Evolutionary conservation across 306 rosid species (phyloP), one percentile per base, ranked within the genome.

Genomic region (Abrus precatorius): DNA sequence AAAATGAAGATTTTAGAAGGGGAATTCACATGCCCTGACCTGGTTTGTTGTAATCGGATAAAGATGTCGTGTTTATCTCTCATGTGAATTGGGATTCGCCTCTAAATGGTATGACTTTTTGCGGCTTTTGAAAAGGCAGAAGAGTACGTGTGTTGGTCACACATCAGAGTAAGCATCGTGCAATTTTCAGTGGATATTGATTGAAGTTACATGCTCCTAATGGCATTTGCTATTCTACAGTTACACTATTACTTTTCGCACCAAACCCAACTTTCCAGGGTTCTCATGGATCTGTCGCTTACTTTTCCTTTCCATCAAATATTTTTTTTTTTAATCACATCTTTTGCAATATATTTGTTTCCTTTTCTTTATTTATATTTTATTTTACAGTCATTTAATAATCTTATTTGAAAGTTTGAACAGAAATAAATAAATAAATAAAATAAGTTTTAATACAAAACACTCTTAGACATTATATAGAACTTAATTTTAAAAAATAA

Each of bases 211-310:
- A 83, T 83, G 85, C 81, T 86, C 45, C 68, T 61, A 69, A 80
- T 84, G 83, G 77, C 62, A 78, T 83, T 84, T 77, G 85, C 47
- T 48, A 82, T 71, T 75, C 6, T 9, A 52, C 74, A 60, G 76
- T 67, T 69, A 38, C 43, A 65, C 66, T 29, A 8, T 62, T 82
- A 61, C 81, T 85, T 89, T 84, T 81, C 38, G 69, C 61, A 84
- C 84, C 81, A 78, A 87, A 90, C 77, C 86, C 80, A 80, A 83
- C 89, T 91, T 86, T 87, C 71, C 76, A 69, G 88, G 0, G 86
- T 80, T 88, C 78, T 56, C 30, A 77, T 81, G 92, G 87, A 80
- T 77, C 80, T 76, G 86, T 84, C 81, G 83, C 79, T 29, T 63
- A 70, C 84, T 76, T 74, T 83, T 43, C 34, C n/a, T 36, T 36